Conservation (phyloP, 1,139 yeast species). For the Sugiyamaella japonica region DNA sequence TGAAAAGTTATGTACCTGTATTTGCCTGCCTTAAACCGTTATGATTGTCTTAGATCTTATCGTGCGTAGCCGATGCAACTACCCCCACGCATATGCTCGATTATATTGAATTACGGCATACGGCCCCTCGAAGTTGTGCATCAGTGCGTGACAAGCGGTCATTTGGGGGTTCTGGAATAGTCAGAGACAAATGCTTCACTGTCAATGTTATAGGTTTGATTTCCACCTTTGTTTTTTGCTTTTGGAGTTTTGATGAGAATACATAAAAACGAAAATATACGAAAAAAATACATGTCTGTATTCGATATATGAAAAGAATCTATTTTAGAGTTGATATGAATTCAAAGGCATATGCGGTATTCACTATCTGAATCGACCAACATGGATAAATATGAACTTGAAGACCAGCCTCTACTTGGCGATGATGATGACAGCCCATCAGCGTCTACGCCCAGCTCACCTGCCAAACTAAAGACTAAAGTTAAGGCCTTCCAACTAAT, state of each 20-base stretch:
- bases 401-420: background rate
- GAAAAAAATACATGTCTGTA: no score
- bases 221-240: no score
- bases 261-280: no score
- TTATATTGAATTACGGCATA: constrained; percentile 1
- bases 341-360: no score
- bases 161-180: background rate
- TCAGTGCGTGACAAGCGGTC: background rate
- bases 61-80: background rate
- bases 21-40: constrained; percentile 8
- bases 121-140: background rate
- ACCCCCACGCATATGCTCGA: constrained; percentile 9
- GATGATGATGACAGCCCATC: constrained; percentile 2
- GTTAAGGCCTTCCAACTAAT: background rate
- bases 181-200: background rate
- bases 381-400: background rate
- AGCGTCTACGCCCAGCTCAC: constrained; percentile 2
- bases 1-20: background rate
- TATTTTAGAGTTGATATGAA: no score
- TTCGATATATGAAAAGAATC: no score
- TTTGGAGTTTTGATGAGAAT: no score
- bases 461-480: background rate
- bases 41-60: constrained; percentile 3
- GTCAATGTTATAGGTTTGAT: background rate
- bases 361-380: background rate